These are phyloP conservation scores for Neonectria neomacrospora DNA, from an alignment of 2,329 filamentous ascomycete genomes.

Conservation along the genomic window DNA sequence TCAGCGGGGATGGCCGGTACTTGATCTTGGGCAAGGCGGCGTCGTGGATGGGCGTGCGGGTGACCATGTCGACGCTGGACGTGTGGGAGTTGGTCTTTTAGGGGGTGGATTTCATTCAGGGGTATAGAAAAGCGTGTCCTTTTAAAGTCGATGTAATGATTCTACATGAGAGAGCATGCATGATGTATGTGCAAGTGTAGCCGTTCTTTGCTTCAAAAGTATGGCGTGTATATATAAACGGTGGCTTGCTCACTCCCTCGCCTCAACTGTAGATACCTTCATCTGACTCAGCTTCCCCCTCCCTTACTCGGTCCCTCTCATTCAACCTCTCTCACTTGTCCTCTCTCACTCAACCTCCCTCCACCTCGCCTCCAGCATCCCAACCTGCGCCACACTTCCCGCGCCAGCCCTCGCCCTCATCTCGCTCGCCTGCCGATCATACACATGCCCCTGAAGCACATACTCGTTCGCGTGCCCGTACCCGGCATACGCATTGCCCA, in stretches of 20 bases:
- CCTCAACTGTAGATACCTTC: too few relatives aligned
- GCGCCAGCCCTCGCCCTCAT: slow-evolving; percentile 26
- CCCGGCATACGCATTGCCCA: slow-evolving; percentile 47
- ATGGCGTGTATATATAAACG: background rate
- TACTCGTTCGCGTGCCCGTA: slow-evolving; percentile 48
- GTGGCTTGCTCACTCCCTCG: background rate
- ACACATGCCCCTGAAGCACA: slow-evolving; percentile 45
- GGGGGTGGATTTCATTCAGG: background rate
- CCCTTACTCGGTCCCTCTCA: slow-evolving; percentile 19
- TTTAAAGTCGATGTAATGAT: background rate
- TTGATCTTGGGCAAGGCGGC: slow-evolving; percentile 47
- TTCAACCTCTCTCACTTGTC: too few relatives aligned
- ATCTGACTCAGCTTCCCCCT: too few relatives aligned
- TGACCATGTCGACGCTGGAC: slow-evolving; percentile 43
- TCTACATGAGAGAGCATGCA: background rate
- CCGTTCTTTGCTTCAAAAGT: background rate
- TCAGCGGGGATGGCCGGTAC: slow-evolving; percentile 45
- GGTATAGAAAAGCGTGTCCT: background rate
- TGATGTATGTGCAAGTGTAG: background rate
- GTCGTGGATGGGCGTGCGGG: slow-evolving; percentile 37
- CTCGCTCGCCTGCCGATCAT: slow-evolving; percentile 45
- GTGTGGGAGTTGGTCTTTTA: slow-evolving; percentile 45
- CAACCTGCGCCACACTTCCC: slow-evolving; percentile 35
- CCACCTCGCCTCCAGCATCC: slow-evolving; percentile 49
- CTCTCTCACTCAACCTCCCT: slow-evolving; percentile 47